A percentile compares a stretch with the other conserved stretches of the same genome.
Conservation (phyloP, 2,329 filamentous ascomycete genomes). For the Hortaea sp. region DNA sequence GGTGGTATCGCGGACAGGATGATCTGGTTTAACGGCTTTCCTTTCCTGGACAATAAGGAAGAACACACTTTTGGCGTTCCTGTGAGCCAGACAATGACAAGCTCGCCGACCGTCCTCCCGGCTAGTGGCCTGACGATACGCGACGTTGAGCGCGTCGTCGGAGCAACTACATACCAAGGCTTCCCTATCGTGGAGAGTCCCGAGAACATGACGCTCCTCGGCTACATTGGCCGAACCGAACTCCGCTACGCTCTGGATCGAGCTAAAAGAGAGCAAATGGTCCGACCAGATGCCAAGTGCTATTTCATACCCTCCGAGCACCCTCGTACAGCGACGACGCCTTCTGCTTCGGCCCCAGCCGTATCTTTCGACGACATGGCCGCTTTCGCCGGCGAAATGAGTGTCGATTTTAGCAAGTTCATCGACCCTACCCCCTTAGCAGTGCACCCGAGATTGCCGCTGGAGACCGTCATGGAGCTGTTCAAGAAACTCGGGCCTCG, state of each 20-base stretch:
- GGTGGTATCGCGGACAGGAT: conserved; percentile 95
- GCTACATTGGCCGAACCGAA: conserved; percentile 89
- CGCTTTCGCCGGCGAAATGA: conserved; percentile 45
- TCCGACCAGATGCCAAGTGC: conserved; percentile 62
- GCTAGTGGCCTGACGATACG: conserved; percentile 62
- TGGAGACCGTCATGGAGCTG: conserved; percentile 96
- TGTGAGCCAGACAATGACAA: conserved; percentile 74
- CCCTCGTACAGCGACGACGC: conserved; percentile 19
- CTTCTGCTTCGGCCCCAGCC: conserved; percentile 24
- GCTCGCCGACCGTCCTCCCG: conserved; percentile 62
- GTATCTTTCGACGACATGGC: conserved; percentile 50
- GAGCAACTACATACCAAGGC: conserved; percentile 75
- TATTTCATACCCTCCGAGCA: conserved; percentile 48
- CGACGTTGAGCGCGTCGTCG: conserved; percentile 67
- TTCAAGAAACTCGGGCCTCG: conserved; percentile 96
- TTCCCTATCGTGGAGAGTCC: conserved; percentile 81
- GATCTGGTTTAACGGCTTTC: conserved; percentile 98
- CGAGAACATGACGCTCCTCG: conserved; percentile 61
- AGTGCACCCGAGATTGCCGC: conserved; percentile 78
- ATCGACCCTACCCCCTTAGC: conserved; percentile 83
- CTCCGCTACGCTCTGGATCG: conserved; percentile 82
- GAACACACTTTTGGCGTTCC: conserved; percentile 94
- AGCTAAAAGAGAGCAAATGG: conserved; percentile 55
- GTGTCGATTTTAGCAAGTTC: conserved; percentile 74
- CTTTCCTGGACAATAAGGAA: conserved; percentile 94